A percentile compares a stretch with the other conserved stretches of the same genome.
Evolutionary conservation across 2,329 filamentous ascomycete species (phyloP).

Genomic region (Alternaria conjuncta): DNA sequence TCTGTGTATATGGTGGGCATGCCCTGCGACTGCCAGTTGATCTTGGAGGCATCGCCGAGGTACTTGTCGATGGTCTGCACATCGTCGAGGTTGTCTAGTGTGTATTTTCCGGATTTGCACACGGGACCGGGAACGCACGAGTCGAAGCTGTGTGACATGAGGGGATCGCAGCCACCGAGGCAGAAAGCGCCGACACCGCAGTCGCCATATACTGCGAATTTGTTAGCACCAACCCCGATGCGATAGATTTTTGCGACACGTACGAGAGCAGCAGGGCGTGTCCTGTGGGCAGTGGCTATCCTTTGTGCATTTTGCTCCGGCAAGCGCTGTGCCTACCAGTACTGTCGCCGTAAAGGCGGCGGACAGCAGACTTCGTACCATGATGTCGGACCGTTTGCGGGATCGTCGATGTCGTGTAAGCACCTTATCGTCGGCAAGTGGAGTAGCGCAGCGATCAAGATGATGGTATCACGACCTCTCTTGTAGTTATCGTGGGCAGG

Average conservation of each 20-base stretch:
- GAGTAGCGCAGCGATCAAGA: conserved; percentile 35
- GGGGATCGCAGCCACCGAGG: conserved; percentile 91
- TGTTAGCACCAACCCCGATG: conserved; percentile 27
- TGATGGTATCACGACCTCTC: conserved; percentile 3
- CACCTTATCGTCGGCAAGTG: conserved; percentile 10
- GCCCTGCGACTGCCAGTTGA: conserved; percentile 90
- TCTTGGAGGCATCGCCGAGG: conserved; percentile 78
- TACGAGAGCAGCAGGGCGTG: conserved; percentile 51
- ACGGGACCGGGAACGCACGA: conserved; percentile 85
- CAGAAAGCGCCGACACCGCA: conserved; percentile 96
- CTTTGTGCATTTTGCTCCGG: conserved; percentile 50
- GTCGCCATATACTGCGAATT: conserved; percentile 77
- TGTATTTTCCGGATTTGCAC: conserved; percentile 77
- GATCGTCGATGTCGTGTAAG: conserved; percentile 39
- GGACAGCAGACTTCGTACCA: conserved; percentile 39
- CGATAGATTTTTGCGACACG: conserved; percentile 17
- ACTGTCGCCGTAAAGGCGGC: conserved; percentile 38
- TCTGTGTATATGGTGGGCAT: conserved; percentile 71
- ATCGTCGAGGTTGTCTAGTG: conserved; percentile 73
- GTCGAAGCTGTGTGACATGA: conserved; percentile 80
- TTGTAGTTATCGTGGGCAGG: background rate
- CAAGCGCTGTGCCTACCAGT: conserved; percentile 34
- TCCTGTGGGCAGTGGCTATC: conserved; percentile 71
- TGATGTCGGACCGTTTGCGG: conserved; percentile 26
- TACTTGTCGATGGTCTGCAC: conserved; percentile 79